Evolutionary conservation across 345 rosid genomes (phyloP).

Genomic region (Gossypium ekmanianum): DNA sequence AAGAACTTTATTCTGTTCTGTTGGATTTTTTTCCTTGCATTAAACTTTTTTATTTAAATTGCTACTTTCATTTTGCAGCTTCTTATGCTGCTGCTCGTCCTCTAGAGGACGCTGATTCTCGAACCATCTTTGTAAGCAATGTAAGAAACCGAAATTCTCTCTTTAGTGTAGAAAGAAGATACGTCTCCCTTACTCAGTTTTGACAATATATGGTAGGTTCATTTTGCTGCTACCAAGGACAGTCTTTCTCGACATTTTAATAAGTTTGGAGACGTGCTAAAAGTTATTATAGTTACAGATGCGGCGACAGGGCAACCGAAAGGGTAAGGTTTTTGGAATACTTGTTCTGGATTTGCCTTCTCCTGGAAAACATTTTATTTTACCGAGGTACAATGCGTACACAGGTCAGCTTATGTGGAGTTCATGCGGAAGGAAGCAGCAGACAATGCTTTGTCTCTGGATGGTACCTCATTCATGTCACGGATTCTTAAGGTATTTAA

Average conservation of each 20-base stretch:
- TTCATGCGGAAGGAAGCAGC: slow-evolving; percentile 83
- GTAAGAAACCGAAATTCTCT: slow-evolving; percentile 35
- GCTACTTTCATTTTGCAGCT: slow-evolving; percentile 37
- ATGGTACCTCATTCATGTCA: slow-evolving; percentile 92
- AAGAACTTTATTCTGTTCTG: slow-evolving; percentile 12
- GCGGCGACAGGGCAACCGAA: slow-evolving; percentile 85
- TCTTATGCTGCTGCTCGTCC: slow-evolving; percentile 50
- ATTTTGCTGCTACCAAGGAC: slow-evolving; percentile 92
- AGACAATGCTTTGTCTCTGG: slow-evolving; percentile 71
- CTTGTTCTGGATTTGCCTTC: neutral
- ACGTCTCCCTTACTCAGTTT: slow-evolving; percentile 10
- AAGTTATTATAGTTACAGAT: slow-evolving; percentile 82
- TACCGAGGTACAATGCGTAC: slow-evolving; percentile 10
- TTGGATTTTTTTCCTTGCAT: neutral
- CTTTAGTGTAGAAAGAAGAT: neutral
- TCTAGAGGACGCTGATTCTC: slow-evolving; percentile 76
- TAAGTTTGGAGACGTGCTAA: slow-evolving; percentile 85
- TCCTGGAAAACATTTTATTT: neutral
- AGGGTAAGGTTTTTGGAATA: slow-evolving; percentile 52
- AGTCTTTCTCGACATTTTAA: slow-evolving; percentile 87
- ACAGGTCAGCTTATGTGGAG: slow-evolving; percentile 94
- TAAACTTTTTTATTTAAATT: neutral
- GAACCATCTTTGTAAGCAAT: slow-evolving; percentile 87
- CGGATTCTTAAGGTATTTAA: slow-evolving; percentile 78
- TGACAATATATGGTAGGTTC: slow-evolving; percentile 57